phyloP scores from a whole-genome alignment of 768 basidiomycete species.

The Termitomyces sp. region DNA sequence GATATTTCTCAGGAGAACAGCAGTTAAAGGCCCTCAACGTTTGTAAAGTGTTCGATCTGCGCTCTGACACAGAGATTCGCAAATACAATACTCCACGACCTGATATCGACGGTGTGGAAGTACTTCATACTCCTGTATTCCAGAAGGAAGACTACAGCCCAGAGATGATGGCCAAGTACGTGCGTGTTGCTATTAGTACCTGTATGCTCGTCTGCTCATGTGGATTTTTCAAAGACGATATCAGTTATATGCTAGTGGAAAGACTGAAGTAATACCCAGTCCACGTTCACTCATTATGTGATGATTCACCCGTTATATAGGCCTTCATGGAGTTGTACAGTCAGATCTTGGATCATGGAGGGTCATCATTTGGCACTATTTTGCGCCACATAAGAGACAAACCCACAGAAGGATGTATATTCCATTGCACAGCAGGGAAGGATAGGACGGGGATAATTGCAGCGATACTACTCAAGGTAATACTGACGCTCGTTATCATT shows the following conservation, averaged over 20 bases:
- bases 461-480: constrained; percentile 65
- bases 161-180: constrained; percentile 79
- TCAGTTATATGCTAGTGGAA: constrained; percentile 72
- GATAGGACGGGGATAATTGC: constrained; percentile 77
- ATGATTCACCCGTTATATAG: constrained; percentile 26
- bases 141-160: constrained; percentile 76
- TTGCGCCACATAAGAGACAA: constrained; percentile 69
- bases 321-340: constrained; percentile 78
- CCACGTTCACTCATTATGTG: not conserved
- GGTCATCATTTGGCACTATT: constrained; percentile 60
- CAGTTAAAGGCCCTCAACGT: constrained; percentile 58
- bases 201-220: constrained; percentile 15
- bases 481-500: not conserved
- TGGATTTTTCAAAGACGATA: constrained; percentile 45
- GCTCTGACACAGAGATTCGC: constrained; percentile 73
- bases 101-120: constrained; percentile 53
- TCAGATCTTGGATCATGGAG: constrained; percentile 75
- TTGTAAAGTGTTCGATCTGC: constrained; percentile 66
- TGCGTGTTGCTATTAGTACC: constrained; percentile 29
- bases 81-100: constrained; percentile 69
- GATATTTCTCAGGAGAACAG: constrained; percentile 39
- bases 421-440: constrained; percentile 85
- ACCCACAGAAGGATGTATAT: constrained; percentile 57
- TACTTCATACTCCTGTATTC: constrained; percentile 62
- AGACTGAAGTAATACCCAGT: constrained; percentile 52